These are phyloP conservation scores for Ceratocystis variospora DNA, from an alignment of 2,329 filamentous ascomycete species.

Conservation along the genomic window DNA sequence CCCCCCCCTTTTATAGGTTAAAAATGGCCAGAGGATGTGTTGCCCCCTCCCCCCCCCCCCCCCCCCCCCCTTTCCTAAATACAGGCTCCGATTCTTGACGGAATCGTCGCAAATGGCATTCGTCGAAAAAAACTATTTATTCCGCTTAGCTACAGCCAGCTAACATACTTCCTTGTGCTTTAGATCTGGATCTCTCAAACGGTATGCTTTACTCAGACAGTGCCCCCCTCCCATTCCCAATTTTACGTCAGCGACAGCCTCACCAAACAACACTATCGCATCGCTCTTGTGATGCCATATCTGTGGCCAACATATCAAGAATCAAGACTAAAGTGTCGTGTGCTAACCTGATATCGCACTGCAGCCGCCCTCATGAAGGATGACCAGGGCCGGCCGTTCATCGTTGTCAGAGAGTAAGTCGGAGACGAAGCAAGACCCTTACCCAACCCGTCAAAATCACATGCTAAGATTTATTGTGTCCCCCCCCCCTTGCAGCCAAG, in stretches of 20 bases:
- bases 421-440: neutral
- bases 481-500: slow-evolving; percentile 49
- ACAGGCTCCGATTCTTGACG: neutral
- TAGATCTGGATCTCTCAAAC: slow-evolving; percentile 73
- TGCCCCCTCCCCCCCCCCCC: no score
- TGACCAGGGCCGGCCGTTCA: slow-evolving; percentile 93
- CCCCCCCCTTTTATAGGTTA: no score
- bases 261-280: neutral
- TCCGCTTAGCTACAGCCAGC: neutral
- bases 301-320: neutral
- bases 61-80: slow-evolving; percentile 17
- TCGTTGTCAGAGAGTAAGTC: slow-evolving; percentile 89
- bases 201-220: slow-evolving; percentile 38
- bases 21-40: no score
- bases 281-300: neutral
- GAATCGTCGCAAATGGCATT: neutral
- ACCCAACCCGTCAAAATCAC: slow-evolving; percentile 19
- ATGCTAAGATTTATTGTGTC: slow-evolving; percentile 17
- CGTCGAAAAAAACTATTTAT: neutral
- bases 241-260: slow-evolving; percentile 19
- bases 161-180: slow-evolving; percentile 14
- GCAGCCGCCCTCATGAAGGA: slow-evolving; percentile 74
- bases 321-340: neutral
- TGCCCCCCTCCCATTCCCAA: slow-evolving; percentile 7
- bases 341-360: slow-evolving; percentile 15